phyloP scores from a whole-genome alignment of 2,329 filamentous ascomycete genomes.

The Tolypocladium sp. region DNA sequence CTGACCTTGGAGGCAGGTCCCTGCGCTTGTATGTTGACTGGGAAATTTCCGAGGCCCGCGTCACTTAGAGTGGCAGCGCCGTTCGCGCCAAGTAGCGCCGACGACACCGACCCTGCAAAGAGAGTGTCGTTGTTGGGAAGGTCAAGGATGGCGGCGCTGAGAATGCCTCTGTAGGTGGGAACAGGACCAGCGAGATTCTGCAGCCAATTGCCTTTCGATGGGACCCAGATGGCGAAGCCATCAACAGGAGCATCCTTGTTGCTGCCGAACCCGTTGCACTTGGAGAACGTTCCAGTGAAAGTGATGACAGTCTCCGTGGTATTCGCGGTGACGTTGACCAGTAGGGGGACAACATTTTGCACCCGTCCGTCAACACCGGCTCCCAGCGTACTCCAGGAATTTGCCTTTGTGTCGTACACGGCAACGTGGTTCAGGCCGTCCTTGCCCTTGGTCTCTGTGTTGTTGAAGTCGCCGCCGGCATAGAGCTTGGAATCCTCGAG shows the following conservation, averaged over 20 bases:
- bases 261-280: conserved; percentile 58
- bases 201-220: conserved; percentile 78
- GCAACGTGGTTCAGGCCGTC: conserved; percentile 68
- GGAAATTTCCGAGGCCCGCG: conserved; percentile 43
- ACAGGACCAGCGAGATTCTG: conserved; percentile 61
- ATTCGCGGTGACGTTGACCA: conserved; percentile 65
- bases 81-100: conserved; percentile 62
- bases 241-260: conserved; percentile 52
- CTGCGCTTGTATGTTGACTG: conserved; percentile 42
- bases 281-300: conserved; percentile 70
- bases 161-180: conserved; percentile 59
- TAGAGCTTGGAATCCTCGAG: conserved; percentile 60
- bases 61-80: conserved; percentile 60
- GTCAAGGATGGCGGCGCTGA: conserved; percentile 61
- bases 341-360: conserved; percentile 62
- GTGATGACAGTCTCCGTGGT: conserved; percentile 65
- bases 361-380: conserved; percentile 80
- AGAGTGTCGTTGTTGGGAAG: conserved; percentile 55
- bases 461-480: conserved; percentile 77
- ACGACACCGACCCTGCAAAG: conserved; percentile 76
- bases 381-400: conserved; percentile 71
- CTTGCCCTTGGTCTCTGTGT: conserved; percentile 52
- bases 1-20: conserved; percentile 21
- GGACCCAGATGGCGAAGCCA: conserved; percentile 89
- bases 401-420: conserved; percentile 58